Conservation (phyloP, 208 protist species). For the Leishmania major region DNA sequence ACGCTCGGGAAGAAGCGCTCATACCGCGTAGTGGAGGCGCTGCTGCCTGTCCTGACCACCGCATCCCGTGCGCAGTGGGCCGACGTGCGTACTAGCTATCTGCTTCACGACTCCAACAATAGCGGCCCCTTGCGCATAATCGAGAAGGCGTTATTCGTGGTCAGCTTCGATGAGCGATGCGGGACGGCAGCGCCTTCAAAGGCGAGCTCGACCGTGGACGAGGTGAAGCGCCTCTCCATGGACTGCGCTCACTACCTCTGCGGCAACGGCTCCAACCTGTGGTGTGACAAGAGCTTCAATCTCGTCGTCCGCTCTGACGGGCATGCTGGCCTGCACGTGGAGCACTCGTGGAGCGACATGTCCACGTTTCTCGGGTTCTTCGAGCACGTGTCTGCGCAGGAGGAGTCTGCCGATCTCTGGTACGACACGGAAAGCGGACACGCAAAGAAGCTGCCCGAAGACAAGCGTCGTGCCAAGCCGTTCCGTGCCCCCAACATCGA, state of each 20-base stretch:
- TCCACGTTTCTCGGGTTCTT: conserved; percentile 58
- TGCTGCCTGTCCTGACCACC: conserved; percentile 73
- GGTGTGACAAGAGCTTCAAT: conserved; percentile 89
- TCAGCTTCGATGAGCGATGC: conserved; percentile 69
- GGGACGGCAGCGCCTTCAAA: conserved; percentile 12
- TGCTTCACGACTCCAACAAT: conserved; percentile 78
- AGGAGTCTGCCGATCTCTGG: conserved; percentile 55
- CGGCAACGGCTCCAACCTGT: conserved; percentile 72
- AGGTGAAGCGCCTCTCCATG: conserved; percentile 27
- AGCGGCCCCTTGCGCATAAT: conserved; percentile 58
- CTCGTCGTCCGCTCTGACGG: conserved; percentile 61
- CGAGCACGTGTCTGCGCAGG: conserved; percentile 54
- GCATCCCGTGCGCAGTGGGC: conserved; percentile 74
- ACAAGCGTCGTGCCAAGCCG: conserved; percentile 22
- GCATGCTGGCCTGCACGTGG: conserved; percentile 65
- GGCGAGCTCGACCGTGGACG: conserved; percentile 7
- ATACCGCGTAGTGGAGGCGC: conserved; percentile 51
- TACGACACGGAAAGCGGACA: conserved; percentile 44
- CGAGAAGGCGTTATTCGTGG: conserved; percentile 82
- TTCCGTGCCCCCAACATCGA: conserved; percentile 23
- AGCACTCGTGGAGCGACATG: conserved; percentile 86
- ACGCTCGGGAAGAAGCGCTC: conserved; percentile 43
- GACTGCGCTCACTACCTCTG: conserved; percentile 61
- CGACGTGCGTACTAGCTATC: conserved; percentile 61
- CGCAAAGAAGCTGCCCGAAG: conserved; percentile 41